phyloP scores from a whole-genome alignment of 768 basidiomycete genomes.

The Pisolithus microcarpus region DNA sequence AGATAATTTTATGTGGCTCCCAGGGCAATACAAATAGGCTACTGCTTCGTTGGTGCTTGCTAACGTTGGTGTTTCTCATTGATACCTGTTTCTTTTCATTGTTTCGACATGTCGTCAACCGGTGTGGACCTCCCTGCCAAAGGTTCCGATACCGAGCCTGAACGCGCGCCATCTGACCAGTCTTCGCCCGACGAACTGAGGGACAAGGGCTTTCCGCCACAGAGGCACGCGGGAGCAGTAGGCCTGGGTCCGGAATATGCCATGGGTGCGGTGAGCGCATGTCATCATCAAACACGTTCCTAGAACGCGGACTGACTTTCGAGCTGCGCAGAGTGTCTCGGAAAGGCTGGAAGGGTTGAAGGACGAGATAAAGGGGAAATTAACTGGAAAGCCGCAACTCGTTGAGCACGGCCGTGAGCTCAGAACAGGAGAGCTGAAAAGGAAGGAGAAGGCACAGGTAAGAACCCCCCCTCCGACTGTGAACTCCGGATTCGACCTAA shows the following conservation, averaged over 20 bases:
- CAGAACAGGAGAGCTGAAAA: slow-evolving; percentile 35
- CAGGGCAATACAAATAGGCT: no score
- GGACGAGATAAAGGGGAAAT: slow-evolving; percentile 35
- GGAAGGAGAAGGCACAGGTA: slow-evolving; percentile 26
- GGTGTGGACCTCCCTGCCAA: slow-evolving; percentile 5
- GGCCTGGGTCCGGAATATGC: slow-evolving; percentile 35
- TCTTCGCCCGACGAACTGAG: not conserved
- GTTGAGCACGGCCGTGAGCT: slow-evolving; percentile 33
- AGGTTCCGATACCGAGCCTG: slow-evolving; percentile 8
- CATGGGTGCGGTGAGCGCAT: slow-evolving; percentile 22
- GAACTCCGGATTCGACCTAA: no score
- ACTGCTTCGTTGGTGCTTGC: no score
- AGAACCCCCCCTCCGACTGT: not conserved
- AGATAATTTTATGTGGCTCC: no score
- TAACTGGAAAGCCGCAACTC: slow-evolving; percentile 29
- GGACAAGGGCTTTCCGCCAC: slow-evolving; percentile 27
- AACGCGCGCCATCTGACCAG: not conserved
- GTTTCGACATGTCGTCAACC: no score
- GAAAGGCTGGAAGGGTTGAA: slow-evolving; percentile 33
- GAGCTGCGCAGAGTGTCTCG: slow-evolving; percentile 17
- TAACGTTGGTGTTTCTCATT: no score
- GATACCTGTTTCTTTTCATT: no score
- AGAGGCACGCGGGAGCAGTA: slow-evolving; percentile 36
- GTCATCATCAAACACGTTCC: no score
- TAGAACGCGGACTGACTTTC: no score